Evolutionary conservation across 192 early-diverging fungal genomes (phyloP).

Genomic region (Phlyctochytrium bullatum): DNA sequence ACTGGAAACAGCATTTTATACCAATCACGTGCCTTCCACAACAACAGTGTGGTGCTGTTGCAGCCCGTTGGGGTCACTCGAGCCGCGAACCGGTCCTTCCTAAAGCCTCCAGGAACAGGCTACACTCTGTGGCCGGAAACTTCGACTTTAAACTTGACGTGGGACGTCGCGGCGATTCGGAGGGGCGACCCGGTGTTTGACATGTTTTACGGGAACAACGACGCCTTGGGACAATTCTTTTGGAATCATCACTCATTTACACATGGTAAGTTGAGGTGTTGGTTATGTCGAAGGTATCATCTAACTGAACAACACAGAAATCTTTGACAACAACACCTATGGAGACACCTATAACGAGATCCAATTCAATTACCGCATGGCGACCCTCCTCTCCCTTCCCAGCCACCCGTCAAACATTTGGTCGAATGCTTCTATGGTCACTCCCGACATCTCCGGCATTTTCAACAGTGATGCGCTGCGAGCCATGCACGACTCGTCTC

Average conservation of each 20-base stretch:
- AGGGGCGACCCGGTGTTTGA: not conserved
- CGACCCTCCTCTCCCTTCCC: not conserved
- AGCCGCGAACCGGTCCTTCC: slow-evolving; percentile 17
- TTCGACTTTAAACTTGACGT: not conserved
- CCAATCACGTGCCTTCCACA: not conserved
- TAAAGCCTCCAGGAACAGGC: not conserved
- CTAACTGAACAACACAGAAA: too few species aligned
- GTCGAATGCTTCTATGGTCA: slow-evolving; percentile 32
- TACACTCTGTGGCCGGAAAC: slow-evolving; percentile 35
- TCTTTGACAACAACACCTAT: slow-evolving; percentile 20
- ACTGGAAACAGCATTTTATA: not conserved
- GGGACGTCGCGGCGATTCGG: not conserved
- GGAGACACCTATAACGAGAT: slow-evolving; percentile 36
- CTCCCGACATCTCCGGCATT: slow-evolving; percentile 39
- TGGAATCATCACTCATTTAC: slow-evolving; percentile 38
- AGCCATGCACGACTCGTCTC: slow-evolving; percentile 33
- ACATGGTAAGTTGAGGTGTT: slow-evolving; percentile 18
- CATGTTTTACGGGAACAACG: slow-evolving; percentile 1
- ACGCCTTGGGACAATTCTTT: slow-evolving; percentile 12
- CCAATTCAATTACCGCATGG: slow-evolving; percentile 6
- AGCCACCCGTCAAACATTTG: too few species aligned
- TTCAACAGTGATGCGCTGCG: slow-evolving; percentile 36
- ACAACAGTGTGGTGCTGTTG: slow-evolving; percentile 17
- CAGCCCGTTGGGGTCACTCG: slow-evolving; percentile 17
- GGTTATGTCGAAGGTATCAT: too few species aligned